Percentiles rank a stretch among this genome's conserved stretches.
Conservation (phyloP, 2,329 filamentous ascomycete genomes). For the Aspergillus sp. region DNA sequence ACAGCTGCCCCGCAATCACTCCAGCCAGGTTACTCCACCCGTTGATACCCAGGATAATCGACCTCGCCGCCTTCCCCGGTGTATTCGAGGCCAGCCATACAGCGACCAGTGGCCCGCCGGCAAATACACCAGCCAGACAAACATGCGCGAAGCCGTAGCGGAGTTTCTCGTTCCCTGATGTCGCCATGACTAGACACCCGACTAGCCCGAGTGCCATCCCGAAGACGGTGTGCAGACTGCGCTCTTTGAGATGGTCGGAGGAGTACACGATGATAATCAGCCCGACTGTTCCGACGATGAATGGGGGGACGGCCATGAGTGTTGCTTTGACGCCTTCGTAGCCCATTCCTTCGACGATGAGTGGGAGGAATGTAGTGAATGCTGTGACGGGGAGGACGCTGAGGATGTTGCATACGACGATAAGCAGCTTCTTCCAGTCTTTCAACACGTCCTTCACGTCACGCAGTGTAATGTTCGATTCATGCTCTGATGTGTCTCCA, state of each 20-base stretch:
- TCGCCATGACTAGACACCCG: slow-evolving; percentile 14
- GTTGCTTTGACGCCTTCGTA: slow-evolving; percentile 7
- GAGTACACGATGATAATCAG: slow-evolving; percentile 11
- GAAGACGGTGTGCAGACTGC: slow-evolving; percentile 12
- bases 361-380: slow-evolving; percentile 4
- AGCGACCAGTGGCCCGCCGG: slow-evolving; percentile 7
- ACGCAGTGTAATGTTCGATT: neutral
- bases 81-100: slow-evolving; percentile 8
- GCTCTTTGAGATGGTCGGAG: slow-evolving; percentile 11
- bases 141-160: slow-evolving; percentile 16
- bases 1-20: slow-evolving; percentile 8
- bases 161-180: slow-evolving; percentile 1
- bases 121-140: slow-evolving; percentile 13
- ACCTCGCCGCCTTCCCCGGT: neutral
- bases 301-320: slow-evolving; percentile 8
- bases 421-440: slow-evolving; percentile 7
- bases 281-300: slow-evolving; percentile 13
- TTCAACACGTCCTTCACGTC: slow-evolving; percentile 2
- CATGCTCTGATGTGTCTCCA: neutral
- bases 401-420: slow-evolving; percentile 5
- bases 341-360: slow-evolving; percentile 6
- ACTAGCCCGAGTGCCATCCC: slow-evolving; percentile 12
- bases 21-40: slow-evolving; percentile 9
- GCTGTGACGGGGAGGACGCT: slow-evolving; percentile 8
- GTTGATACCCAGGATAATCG: slow-evolving; percentile 7